These are phyloP conservation scores for Globisporangium cylindrosporum DNA, from an alignment of 352 stramenopile species.

Conservation along the genomic window DNA sequence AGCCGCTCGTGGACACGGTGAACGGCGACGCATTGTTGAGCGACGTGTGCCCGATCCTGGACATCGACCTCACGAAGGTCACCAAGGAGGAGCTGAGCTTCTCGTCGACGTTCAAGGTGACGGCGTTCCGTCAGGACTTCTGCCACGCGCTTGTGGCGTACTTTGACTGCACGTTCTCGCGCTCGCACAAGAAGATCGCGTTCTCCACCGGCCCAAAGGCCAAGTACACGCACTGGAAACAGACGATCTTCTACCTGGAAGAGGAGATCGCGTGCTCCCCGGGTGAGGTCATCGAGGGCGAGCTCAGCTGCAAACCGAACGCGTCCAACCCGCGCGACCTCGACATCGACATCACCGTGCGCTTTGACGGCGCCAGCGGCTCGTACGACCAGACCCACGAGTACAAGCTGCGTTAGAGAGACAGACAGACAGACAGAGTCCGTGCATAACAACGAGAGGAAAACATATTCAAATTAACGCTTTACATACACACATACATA, in stretches of 20 bases:
- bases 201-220: constrained; percentile 95
- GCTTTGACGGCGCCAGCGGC: constrained; percentile 66
- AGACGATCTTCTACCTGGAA: constrained; percentile 96
- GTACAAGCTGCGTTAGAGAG: constrained; percentile 77
- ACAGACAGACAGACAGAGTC: constrained; percentile 16
- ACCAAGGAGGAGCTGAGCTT: constrained; percentile 95
- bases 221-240: constrained; percentile 99
- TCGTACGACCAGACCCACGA: constrained; percentile 66
- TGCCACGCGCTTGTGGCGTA: constrained; percentile 96
- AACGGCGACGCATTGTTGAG: constrained; percentile 90
- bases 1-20: constrained; percentile 98
- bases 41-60: constrained; percentile 90
- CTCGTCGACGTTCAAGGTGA: constrained; percentile 89
- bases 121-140: constrained; percentile 92
- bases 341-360: constrained; percentile 89
- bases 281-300: constrained; percentile 90
- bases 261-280: constrained; percentile 78
- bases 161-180: constrained; percentile 98
- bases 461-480: not conserved
- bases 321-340: constrained; percentile 92
- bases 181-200: constrained; percentile 92
- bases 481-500: not conserved
- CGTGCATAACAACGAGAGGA: not conserved
- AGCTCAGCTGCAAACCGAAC: constrained; percentile 88
- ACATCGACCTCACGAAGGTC: constrained; percentile 91